phyloP scores from a whole-genome alignment of 306 rosid genomes.

The Gleditsia sinensis region DNA sequence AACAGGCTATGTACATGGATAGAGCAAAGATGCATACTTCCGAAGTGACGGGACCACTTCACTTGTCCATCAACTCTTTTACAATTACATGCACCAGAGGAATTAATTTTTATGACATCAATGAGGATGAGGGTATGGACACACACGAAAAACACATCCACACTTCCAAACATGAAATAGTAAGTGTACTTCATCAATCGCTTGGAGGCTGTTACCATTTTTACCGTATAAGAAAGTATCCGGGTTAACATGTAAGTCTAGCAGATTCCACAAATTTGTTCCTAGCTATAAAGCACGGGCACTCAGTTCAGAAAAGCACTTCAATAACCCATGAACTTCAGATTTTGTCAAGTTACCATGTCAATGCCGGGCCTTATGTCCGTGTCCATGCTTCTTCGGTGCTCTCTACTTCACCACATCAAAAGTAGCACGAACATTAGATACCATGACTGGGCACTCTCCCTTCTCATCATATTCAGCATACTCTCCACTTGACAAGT shows the following conservation, averaged over 20 bases:
- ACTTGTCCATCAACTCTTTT: not conserved
- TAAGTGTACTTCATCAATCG: constrained; percentile 17
- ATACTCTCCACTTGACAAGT: constrained; percentile 71
- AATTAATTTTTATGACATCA: not conserved
- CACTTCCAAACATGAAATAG: not conserved
- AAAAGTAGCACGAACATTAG: constrained; percentile 64
- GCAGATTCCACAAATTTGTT: constrained; percentile 25
- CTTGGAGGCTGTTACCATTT: not conserved
- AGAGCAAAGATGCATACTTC: not conserved
- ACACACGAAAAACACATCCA: not conserved
- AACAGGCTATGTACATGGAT: no score
- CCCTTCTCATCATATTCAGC: constrained; percentile 95
- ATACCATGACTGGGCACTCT: constrained; percentile 83
- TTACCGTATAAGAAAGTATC: not conserved
- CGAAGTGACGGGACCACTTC: not conserved
- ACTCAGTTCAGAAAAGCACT: not conserved
- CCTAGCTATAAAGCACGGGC: not conserved
- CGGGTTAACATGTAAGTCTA: constrained; percentile 33
- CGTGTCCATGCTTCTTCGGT: not conserved
- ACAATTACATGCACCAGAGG: not conserved
- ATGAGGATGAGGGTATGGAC: not conserved
- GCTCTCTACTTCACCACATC: constrained; percentile 57
- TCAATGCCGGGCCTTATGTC: not conserved
- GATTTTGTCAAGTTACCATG: not conserved
- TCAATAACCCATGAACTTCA: not conserved